Evolutionary conservation across 2,329 filamentous ascomycete species (phyloP), one percentile per base, ranked within the genome.

Genomic region (Fusarium nisikadoi): DNA sequence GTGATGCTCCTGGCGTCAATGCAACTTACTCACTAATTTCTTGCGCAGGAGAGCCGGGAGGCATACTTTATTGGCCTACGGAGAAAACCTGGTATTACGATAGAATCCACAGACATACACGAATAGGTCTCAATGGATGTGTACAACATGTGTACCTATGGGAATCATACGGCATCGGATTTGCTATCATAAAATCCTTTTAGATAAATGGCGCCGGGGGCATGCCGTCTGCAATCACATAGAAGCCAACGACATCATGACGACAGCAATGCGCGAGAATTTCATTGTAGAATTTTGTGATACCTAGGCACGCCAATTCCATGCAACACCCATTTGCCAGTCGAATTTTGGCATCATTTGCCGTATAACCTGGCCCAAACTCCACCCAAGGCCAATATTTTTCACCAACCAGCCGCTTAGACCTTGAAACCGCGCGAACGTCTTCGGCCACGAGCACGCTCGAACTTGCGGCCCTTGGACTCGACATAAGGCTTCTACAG

Each of bases 381-480:
- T 74, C 75, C 75, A 62, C 67, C 65, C 59, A 62, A 75, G 76
- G 75, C 74, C 75, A 69, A 73, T 72, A 54, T 62, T 73, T 74
- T 75, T 73, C 69, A 62, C 64, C 72, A 65, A 35, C 68, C 63
- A 74, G 69, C 74, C 76, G 85, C 84, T 94, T 97, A 99, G 84
- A 99, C 96, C 94, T 99, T 99, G 95, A 99, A 99, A 91, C 97
- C 96, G 83, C 93, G 91, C 81, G 95, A 98, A 85, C 94, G 90
- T 92, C 96, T 97, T 88, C 96, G 95, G 87, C 96, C 97, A 96
- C 96, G 95, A 82, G 95, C 96, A 82, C 91, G 91, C 92, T 99
- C 97, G 90, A 99, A 99, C 91, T 99, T 99, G 88, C 96, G 93
- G 83, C 97, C 97, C 93, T 99, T 99, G 90, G 94, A 97, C 87